Conservation (phyloP, 179 eudicot genomes). For the Silene vulgaris region DNA sequence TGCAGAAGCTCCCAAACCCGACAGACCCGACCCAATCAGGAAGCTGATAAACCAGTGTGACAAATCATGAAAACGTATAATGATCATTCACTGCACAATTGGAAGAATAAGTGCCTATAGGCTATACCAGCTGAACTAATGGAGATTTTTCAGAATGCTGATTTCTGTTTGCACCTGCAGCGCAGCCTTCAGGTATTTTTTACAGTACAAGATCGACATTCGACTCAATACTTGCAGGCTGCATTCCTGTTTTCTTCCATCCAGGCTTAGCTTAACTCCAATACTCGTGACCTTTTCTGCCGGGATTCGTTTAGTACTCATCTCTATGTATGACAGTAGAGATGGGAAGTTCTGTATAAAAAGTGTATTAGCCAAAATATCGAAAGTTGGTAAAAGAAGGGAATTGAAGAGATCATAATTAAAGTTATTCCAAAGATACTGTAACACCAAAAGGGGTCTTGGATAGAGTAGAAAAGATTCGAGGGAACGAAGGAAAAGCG, state of each 20-base stretch:
- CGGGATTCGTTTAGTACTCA: constrained; percentile 27
- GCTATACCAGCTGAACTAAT: constrained; percentile 23
- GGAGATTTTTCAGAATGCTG: constrained; percentile 26
- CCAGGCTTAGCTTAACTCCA: constrained; percentile 33
- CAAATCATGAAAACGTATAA: constrained; percentile 16
- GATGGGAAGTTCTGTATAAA: too few species aligned
- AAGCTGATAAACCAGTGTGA: constrained; percentile 34
- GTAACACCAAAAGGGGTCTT: too few species aligned
- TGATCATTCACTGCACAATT: constrained; percentile 28
- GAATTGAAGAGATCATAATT: too few species aligned
- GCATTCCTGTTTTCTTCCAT: constrained; percentile 38
- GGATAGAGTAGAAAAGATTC: too few species aligned
- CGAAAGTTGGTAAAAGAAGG: too few species aligned
- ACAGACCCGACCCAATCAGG: constrained; percentile 27
- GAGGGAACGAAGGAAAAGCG: too few species aligned
- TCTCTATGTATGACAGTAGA: constrained; percentile 12
- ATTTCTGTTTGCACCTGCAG: constrained; percentile 28
- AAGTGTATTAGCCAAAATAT: too few species aligned
- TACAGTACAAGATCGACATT: constrained; percentile 29
- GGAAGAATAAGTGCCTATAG: constrained; percentile 33
- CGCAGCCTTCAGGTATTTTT: constrained; percentile 36
- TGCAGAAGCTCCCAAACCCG: constrained; percentile 34
- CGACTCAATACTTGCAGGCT: constrained; percentile 33
- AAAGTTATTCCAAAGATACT: too few species aligned
- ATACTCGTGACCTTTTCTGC: constrained; percentile 35